phyloP scores from a whole-genome alignment of 2,329 filamentous ascomycete species.

The Pyrenochaeta sp. region DNA sequence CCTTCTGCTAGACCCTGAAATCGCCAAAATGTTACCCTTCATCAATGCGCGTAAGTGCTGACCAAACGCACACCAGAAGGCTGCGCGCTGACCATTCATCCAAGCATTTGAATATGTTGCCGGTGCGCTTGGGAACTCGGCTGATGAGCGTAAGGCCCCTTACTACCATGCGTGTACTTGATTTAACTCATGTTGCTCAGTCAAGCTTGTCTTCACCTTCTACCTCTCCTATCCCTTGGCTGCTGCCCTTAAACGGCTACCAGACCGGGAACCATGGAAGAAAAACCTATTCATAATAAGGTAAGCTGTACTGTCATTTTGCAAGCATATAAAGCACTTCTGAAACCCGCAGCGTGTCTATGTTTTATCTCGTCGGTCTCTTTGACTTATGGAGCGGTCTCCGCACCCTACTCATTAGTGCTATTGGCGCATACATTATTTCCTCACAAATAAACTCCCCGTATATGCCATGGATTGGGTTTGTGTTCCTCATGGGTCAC shows the following conservation, averaged over 20 bases:
- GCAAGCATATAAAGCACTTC: not conserved
- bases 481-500: slow-evolving; percentile 93
- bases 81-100: not conserved
- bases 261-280: slow-evolving; percentile 80
- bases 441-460: slow-evolving; percentile 84
- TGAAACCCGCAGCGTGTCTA: slow-evolving; percentile 65
- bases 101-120: slow-evolving; percentile 69
- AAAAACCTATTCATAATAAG: slow-evolving; percentile 90
- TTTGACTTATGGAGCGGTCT: slow-evolving; percentile 92
- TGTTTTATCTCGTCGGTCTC: slow-evolving; percentile 93
- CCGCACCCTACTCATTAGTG: slow-evolving; percentile 79
- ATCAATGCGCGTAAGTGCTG: slow-evolving; percentile 65
- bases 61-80: not conserved
- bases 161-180: not conserved
- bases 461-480: slow-evolving; percentile 97
- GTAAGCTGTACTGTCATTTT: slow-evolving; percentile 54
- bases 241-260: slow-evolving; percentile 85
- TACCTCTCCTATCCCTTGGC: slow-evolving; percentile 92
- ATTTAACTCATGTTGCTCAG: slow-evolving; percentile 58
- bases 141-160: slow-evolving; percentile 66
- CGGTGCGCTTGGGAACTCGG: slow-evolving; percentile 66
- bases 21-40: slow-evolving; percentile 66
- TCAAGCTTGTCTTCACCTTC: slow-evolving; percentile 92
- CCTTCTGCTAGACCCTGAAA: slow-evolving; percentile 17
- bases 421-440: slow-evolving; percentile 82